Conservation (phyloP, 2,329 filamentous ascomycete species). For the Aspergillus caelatus region DNA sequence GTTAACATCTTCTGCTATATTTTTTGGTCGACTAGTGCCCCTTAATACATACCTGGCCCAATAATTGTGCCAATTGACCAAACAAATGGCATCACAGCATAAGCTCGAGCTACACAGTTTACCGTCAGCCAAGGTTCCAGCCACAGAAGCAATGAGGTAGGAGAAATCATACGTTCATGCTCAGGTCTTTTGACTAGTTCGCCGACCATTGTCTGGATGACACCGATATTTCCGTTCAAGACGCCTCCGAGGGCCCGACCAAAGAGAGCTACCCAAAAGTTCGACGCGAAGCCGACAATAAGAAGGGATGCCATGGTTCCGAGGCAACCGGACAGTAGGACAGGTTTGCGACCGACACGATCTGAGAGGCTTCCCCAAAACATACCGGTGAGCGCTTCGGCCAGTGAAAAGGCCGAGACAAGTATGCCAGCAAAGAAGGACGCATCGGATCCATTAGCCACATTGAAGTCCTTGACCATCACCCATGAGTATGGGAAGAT, state of each 20-base stretch:
- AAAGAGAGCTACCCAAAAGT: slow-evolving; percentile 79
- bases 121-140: slow-evolving; percentile 12
- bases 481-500: slow-evolving; percentile 93
- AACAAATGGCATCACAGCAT: slow-evolving; percentile 90
- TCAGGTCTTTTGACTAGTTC: slow-evolving; percentile 82
- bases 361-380: slow-evolving; percentile 87
- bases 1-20: slow-evolving; percentile 15
- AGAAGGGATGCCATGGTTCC: slow-evolving; percentile 84
- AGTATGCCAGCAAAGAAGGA: slow-evolving; percentile 87
- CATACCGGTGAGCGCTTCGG: slow-evolving; percentile 82
- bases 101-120: slow-evolving; percentile 68
- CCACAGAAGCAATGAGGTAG: neutral
- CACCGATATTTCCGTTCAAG: slow-evolving; percentile 88
- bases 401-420: slow-evolving; percentile 82
- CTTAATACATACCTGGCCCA: slow-evolving; percentile 58
- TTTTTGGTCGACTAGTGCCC: neutral
- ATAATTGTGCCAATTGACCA: slow-evolving; percentile 91
- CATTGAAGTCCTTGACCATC: slow-evolving; percentile 74
- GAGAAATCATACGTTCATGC: slow-evolving; percentile 71
- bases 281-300: slow-evolving; percentile 78
- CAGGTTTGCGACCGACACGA: slow-evolving; percentile 79
- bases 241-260: slow-evolving; percentile 78
- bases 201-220: slow-evolving; percentile 90
- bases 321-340: slow-evolving; percentile 76
- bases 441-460: slow-evolving; percentile 73